A percentile compares a stretch with the other conserved stretches of the same genome.
These are phyloP conservation scores for Hymenoscyphus linearis DNA, from an alignment of 2,329 filamentous ascomycete species.

Conservation along the genomic window DNA sequence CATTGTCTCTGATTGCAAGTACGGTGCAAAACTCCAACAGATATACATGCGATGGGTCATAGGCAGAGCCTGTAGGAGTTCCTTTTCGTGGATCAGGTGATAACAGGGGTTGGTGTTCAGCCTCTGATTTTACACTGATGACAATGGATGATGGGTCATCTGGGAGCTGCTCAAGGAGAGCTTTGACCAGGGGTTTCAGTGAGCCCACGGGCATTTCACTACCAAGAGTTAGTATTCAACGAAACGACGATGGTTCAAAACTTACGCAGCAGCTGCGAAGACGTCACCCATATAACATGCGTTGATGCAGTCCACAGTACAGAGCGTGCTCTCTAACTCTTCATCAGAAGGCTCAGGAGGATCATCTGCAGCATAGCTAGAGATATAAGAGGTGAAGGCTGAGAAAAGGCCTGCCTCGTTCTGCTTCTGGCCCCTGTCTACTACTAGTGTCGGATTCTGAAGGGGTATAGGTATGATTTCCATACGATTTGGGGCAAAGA, in stretches of 20 bases:
- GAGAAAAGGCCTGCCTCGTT: conserved; percentile 85
- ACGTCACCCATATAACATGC: conserved; percentile 81
- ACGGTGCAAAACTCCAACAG: conserved; percentile 87
- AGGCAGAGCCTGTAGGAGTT: conserved; percentile 51
- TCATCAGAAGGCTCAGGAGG: conserved; percentile 96
- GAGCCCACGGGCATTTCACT: conserved; percentile 58
- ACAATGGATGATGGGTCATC: conserved; percentile 77
- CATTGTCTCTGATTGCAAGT: conserved; percentile 68
- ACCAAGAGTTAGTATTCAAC: conserved; percentile 15
- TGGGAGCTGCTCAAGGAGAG: conserved; percentile 77
- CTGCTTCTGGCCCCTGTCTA: conserved; percentile 76
- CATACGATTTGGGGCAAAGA: conserved; percentile 63
- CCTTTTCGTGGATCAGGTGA: conserved; percentile 55
- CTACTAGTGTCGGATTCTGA: conserved; percentile 85
- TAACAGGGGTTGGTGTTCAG: conserved; percentile 56
- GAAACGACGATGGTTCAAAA: conserved; percentile 12
- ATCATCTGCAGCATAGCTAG: conserved; percentile 97
- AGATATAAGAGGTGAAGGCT: conserved; percentile 92
- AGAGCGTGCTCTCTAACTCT: conserved; percentile 91
- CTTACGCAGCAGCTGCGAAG: conserved; percentile 75
- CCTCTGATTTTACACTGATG: conserved; percentile 86
- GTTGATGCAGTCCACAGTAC: conserved; percentile 89
- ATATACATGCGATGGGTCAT: conserved; percentile 84
- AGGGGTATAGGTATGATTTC: conserved; percentile 78
- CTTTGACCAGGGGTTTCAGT: conserved; percentile 59